Base-by-base conservation (phyloP, 1,284 basidiomycete species). In the Austroboletus sp. region DNA sequence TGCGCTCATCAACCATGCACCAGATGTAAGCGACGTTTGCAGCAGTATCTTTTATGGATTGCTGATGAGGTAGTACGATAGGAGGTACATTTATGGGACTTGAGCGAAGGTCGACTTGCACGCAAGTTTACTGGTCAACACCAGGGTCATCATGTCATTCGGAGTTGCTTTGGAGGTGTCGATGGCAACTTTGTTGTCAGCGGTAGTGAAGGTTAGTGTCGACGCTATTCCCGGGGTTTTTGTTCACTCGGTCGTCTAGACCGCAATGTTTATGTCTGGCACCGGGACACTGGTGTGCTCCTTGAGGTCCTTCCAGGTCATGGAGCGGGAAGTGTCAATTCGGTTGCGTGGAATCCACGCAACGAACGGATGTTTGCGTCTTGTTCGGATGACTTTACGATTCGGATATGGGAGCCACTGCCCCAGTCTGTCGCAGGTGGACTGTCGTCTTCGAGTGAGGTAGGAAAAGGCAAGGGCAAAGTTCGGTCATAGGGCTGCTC, bases 281-380 rank as follows among this genome's bases (percentile, higher is more conserved):
- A 98, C 66, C 83, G 87, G 42, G 85, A 90, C 56, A 85, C 85
- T 3, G 88, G 87, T 0, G 72, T 78, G 0, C 74, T 93, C 35
- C 74, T 98, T 21, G 90, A 97, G 65, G 76, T 83, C 19, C 76
- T 98, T 1, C 65, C 76, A 1, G 95, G 94, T 0, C 96, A 98
- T 58, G 85, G 82, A 12, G 66, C 68, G 41, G 92, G 92, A 31
- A 87, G 85, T 48, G 94, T 99, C 50, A 99, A 98, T 65, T 85
- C 86, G 15, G 93, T 98, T 9, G 88, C 92, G 12, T 98, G 96
- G 96, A 95, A 97, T 66, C 92, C 91, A 19, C 75, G 73, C 50
- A 82, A 89, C 52, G 76, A 83, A 55, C 78, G 79, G 48, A 89
- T 98, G 78, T 95, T 98, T 68, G 95, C 95, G 23, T 89, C 86